These are phyloP conservation scores for Kregervanrija pseudodelftensis DNA, from an alignment of 805 yeast species.

Conservation along the genomic window DNA sequence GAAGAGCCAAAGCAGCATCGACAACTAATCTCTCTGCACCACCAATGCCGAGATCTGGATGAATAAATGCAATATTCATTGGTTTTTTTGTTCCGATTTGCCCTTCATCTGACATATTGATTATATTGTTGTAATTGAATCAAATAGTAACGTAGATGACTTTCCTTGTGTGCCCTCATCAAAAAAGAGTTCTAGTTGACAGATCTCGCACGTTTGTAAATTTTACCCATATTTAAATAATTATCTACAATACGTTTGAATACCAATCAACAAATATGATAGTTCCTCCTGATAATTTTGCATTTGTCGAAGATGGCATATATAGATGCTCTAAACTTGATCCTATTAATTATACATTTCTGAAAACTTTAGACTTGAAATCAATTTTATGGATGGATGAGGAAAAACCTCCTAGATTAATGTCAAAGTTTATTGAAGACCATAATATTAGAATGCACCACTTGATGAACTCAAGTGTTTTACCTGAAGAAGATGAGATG, in stretches of 20 bases:
- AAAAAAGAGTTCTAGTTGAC: too few relatives aligned
- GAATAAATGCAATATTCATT: slow-evolving; percentile 74
- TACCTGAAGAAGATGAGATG: slow-evolving; percentile 22
- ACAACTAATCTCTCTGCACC: slow-evolving; percentile 98
- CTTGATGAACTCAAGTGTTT: slow-evolving; percentile 24
- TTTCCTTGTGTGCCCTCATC: too few relatives aligned
- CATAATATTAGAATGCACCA: slow-evolving; percentile 46
- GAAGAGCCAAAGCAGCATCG: slow-evolving; percentile 87
- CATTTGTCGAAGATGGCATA: slow-evolving; percentile 81
- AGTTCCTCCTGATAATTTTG: slow-evolving; percentile 90
- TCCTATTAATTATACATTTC: slow-evolving; percentile 67
- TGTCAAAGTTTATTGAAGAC: slow-evolving; percentile 57
- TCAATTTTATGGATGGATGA: slow-evolving; percentile 74
- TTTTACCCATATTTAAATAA: too few relatives aligned
- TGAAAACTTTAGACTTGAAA: slow-evolving; percentile 63
- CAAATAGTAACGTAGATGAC: too few relatives aligned
- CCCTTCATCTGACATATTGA: too few relatives aligned
- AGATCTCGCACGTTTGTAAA: too few relatives aligned
- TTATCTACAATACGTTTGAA: too few relatives aligned
- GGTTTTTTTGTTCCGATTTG: background rate
- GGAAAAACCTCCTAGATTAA: slow-evolving; percentile 71
- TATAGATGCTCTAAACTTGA: slow-evolving; percentile 78
- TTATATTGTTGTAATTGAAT: too few relatives aligned
- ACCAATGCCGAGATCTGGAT: slow-evolving; percentile 94
- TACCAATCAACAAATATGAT: slow-evolving; percentile 41